Conservation (phyloP, 495 filamentous ascomycete species). For the Podospora conica region DNA sequence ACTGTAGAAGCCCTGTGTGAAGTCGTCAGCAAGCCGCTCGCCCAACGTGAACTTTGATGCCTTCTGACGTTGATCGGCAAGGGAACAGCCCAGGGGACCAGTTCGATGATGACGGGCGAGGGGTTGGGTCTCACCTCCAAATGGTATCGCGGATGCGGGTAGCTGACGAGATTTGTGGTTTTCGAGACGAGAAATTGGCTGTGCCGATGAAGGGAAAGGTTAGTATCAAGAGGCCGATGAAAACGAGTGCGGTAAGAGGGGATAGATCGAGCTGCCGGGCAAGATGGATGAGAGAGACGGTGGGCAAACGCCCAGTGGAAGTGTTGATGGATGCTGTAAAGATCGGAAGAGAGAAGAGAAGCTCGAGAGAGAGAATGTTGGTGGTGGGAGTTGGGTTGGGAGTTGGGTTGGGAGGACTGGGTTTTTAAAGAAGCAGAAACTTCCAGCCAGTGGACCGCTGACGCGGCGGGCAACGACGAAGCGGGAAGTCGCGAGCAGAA, state of each 20-base stretch:
- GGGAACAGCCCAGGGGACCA: background rate
- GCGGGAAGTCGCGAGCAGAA: background rate
- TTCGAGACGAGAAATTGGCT: slow-evolving; percentile 22
- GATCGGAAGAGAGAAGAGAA: slow-evolving; percentile 36
- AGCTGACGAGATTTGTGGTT: slow-evolving; percentile 1
- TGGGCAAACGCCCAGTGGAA: slow-evolving; percentile 30
- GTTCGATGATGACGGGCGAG: background rate
- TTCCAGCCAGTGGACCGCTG: background rate
- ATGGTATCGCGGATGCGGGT: slow-evolving; percentile 8
- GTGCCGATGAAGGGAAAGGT: slow-evolving; percentile 27
- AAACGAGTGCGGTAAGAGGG: slow-evolving; percentile 47
- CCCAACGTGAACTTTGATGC: too few species aligned
- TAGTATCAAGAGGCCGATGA: slow-evolving; percentile 45
- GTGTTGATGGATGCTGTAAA: slow-evolving; percentile 50
- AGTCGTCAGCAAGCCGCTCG: background rate
- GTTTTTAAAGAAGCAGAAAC: background rate
- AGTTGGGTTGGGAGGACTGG: background rate
- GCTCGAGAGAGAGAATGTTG: slow-evolving; percentile 35
- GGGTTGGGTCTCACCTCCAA: slow-evolving; percentile 25
- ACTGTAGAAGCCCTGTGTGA: background rate
- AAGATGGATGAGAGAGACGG: slow-evolving; percentile 47
- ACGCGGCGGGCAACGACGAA: background rate
- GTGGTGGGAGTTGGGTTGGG: slow-evolving; percentile 17
- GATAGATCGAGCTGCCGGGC: slow-evolving; percentile 50
- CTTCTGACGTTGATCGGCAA: background rate